Evolutionary conservation across 2,329 filamentous ascomycete genomes (phyloP), one percentile per base, ranked within the genome.

Genomic region (Rutstroemia sp.): DNA sequence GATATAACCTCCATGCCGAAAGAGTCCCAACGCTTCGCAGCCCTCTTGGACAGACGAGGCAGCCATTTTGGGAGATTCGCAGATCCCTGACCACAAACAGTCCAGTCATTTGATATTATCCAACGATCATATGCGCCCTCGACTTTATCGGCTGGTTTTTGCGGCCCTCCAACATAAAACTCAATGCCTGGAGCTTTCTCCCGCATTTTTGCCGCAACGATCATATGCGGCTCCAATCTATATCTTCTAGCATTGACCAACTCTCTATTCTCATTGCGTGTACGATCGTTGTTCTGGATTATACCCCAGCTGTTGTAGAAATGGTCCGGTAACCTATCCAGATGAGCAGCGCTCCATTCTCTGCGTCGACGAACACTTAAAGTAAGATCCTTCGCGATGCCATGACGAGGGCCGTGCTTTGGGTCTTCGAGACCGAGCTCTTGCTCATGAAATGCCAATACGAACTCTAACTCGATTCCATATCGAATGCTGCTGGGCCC

Each of bases 391-490:
- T 62, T 61, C 19, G 36, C 23, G 7, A 56, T 42, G 10, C 48
- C 48, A 34, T 51, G 51, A 38, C 27, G 21, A 19, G 56, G 36
- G 3, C 25, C 21, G 14, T 44, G 36, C 16, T 36, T 19, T 9
- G 14, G 4, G 4, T 51, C 51, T 27, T 8, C 45, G 17, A 65
- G 59, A 10, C 61, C 46, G 12, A 64, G 50, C 40, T 63, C 50
- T 25, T 57, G 42, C 39, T 64, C 57, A 36, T 61, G 58, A 39
- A 64, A 67, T 9, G 61, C 63, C 44, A 64, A 60, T 3, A 67
- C 57, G 14, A 62, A 60, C 49, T 66, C 65, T 23, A 67, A 34
- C 57, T 65, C 63, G 4, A 67, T 46, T 7, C 64, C 60, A 48
- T 60, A 66, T 4, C 38, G 14, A 40, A 40, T 40, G n/a, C 6